Base-by-base conservation (phyloP, 1,139 yeast genomes). In the Spathaspora sp. region DNA sequence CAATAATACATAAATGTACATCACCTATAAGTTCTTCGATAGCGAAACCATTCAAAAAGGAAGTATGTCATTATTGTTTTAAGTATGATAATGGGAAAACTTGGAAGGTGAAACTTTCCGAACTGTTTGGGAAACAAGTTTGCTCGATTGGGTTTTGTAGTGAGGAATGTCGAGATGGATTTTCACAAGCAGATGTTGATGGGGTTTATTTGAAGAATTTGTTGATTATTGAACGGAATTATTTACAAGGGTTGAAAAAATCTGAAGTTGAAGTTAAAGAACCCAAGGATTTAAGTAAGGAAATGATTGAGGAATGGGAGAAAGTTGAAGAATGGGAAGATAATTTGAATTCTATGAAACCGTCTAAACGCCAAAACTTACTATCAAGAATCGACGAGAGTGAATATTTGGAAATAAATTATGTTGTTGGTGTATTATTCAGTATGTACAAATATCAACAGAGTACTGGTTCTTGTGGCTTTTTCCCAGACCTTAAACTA, bases 11-110 rank as follows among this genome's bases (percentile, higher is more conserved):
- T 42, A 54, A 52, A 8, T 72, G 79, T 39, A 53, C 60, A 2
- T 47, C 61, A 5, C 81, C 84, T 1, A 58, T 80, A 43, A 74
- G 84, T 11, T 67, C 74, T 13, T 70, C 80, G 1, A 68, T 84
- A 3, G 63, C 74, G 25, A 70, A 74, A 48, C 82, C 81, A 6
- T 84, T 81, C 59, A 75, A 80, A 46, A 84, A 83, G 55, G 90
- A 85, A 56, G 86, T 82, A 1, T 85, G 91, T 57, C 70, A 76
- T 3, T 56, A 59, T 47, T 85, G 91, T 56, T 82, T 74, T 56
- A 51, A 53, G 2, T 84, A 82, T 56, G 68, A 70, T 38, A 61
- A 72, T 54, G 87, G 88, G 1, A 64, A 60, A 38, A 63, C 68
- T 33, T 67, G 81, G 65, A 82, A 78, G 51, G 55, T 54, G 37